Conservation (phyloP, 371 early-diverging fungal genomes). For the Rhizopus sp. region DNA sequence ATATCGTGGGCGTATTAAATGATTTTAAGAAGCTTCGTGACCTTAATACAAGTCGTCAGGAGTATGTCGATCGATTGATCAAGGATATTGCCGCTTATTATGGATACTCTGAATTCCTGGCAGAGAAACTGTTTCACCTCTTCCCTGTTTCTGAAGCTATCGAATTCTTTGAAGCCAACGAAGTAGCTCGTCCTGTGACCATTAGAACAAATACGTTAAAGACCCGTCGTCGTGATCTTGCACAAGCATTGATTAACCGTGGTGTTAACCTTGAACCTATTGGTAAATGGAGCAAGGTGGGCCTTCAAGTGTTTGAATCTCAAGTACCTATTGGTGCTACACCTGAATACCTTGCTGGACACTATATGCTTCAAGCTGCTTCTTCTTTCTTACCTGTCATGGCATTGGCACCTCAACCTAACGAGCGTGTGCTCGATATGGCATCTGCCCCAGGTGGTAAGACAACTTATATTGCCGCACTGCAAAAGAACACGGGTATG, state of each 20-base stretch:
- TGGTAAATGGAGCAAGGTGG: conserved; percentile 94
- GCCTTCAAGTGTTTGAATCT: conserved; percentile 89
- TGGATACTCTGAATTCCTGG: conserved; percentile 94
- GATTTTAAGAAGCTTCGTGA: conserved; percentile 88
- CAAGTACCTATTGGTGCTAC: conserved; percentile 96
- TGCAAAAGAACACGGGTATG: conserved; percentile 98
- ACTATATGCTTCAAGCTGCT: conserved; percentile 99
- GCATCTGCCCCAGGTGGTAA: conserved; percentile 99
- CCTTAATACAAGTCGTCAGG: conserved; percentile 70
- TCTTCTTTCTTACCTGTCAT: conserved; percentile 98
- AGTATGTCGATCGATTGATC: conserved; percentile 84
- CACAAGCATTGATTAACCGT: conserved; percentile 92
- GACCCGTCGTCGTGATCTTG: conserved; percentile 93
- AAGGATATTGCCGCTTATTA: conserved; percentile 91
- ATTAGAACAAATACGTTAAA: conserved; percentile 98
- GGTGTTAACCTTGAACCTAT: conserved; percentile 98
- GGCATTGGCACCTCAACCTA: conserved; percentile 92
- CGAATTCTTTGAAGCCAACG: conserved; percentile 99
- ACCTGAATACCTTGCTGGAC: conserved; percentile 99
- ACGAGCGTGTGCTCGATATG: conserved; percentile 98
- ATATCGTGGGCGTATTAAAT: conserved; percentile 82
- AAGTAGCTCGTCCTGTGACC: conserved; percentile 95
- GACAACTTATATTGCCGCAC: conserved; percentile 93
- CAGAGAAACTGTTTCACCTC: conserved; percentile 90
- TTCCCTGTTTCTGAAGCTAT: conserved; percentile 91